Evolutionary conservation across 805 yeast species (phyloP), one percentile per base, ranked within the genome.

Genomic region (Sugiyamaella mastotermitis): DNA sequence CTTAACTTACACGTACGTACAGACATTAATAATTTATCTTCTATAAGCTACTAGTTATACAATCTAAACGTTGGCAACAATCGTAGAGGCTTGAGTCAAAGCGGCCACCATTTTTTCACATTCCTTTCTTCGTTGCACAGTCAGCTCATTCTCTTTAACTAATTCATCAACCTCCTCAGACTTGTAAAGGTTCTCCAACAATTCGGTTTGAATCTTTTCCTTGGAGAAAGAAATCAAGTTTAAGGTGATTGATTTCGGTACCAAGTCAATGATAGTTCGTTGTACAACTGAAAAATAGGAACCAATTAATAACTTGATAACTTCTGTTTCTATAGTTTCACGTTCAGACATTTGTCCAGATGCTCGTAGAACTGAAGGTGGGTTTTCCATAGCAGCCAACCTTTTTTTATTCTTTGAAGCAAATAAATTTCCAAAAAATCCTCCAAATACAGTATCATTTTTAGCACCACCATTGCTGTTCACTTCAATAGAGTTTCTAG

Each of bases 401-500:
- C 94, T 80, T 73, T 87, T 87, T 66, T 86, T 90, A 62, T 85
- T 86, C 63, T 90, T 87, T 3, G 94, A 78, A 9, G 94, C 76
- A 64, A 92, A 90, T 58, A 92, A 84, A 3, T 95, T 95, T 37
- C 97, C 95, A 58, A 92, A 92, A 65, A 90, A 92, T 1, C 97
- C 95, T 37, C 78, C 75, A 25, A 68, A 48, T n/a, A 31, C 43
- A 37, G 69, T 69, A 42, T 83, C 81, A 33, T 55, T 54, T 19
- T 51, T 16, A 4, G 38, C 20, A 19, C 52, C 13, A 47, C 50
- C 27, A 45, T 48, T 16, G 14, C 10, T 17, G 16, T 49, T 34
- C 25, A 51, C 52, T 7, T 35, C 39, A 10, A 25, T 25, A 15
- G 41, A 16, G 17, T 38, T 42, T 10, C 37, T 37, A 11, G 35